Evolutionary conservation across 1,139 yeast genomes (phyloP).

Genomic region (Taphrina deformans): DNA sequence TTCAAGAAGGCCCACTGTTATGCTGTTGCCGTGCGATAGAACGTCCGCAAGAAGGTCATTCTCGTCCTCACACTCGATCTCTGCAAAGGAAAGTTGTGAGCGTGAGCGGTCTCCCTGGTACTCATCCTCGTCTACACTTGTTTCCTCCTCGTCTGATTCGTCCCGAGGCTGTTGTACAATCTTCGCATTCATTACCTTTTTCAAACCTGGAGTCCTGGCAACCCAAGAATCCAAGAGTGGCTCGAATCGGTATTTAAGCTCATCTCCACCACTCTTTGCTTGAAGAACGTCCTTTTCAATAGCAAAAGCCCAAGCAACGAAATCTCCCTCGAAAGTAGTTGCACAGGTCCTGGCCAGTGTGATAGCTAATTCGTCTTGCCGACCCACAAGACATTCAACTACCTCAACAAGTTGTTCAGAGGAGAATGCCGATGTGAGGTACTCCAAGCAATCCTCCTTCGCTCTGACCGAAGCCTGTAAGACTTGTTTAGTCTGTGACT

Average conservation of each 20-base stretch:
- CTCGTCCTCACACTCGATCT: slow-evolving; percentile 21
- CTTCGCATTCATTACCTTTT: not conserved
- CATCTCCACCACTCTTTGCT: slow-evolving; percentile 1
- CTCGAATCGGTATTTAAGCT: slow-evolving; percentile 20
- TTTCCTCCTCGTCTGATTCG: not conserved
- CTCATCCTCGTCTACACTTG: slow-evolving; percentile 9
- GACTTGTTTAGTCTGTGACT: not conserved
- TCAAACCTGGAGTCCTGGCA: slow-evolving; percentile 27
- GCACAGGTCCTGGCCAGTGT: slow-evolving; percentile 8
- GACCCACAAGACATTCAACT: slow-evolving; percentile 15
- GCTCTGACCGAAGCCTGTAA: not conserved
- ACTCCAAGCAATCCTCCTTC: not conserved
- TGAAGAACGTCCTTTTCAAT: slow-evolving; percentile 15
- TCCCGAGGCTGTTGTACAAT: not conserved
- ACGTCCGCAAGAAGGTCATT: slow-evolving; percentile 8
- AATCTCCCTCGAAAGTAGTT: slow-evolving; percentile 8
- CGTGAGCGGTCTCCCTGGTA: slow-evolving; percentile 22
- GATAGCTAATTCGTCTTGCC: slow-evolving; percentile 8
- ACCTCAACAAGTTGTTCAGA: slow-evolving; percentile 3
- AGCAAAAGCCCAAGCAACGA: slow-evolving; percentile 17
- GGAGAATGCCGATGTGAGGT: not conserved
- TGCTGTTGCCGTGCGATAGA: not conserved
- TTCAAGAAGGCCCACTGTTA: not conserved
- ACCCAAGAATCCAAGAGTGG: slow-evolving; percentile 31
- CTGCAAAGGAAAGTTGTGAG: not conserved